These are phyloP conservation scores for Zygotorulaspora danielsina DNA, from an alignment of 805 yeast species.

Conservation along the genomic window DNA sequence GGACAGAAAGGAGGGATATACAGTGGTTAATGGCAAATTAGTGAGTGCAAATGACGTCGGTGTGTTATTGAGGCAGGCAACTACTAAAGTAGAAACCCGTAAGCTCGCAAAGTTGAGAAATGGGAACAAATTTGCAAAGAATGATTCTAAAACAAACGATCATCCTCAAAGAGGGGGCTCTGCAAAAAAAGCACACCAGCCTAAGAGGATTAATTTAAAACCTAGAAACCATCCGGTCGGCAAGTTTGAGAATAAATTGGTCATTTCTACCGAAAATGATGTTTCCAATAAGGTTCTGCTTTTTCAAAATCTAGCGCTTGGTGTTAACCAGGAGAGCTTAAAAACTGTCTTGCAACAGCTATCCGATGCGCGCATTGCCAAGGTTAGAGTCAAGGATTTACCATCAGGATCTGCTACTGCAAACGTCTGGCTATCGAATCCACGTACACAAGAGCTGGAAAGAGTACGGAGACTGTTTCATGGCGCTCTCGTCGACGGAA, in stretches of 20 bases:
- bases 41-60: slow-evolving; percentile 29
- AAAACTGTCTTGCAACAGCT: slow-evolving; percentile 23
- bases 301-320: slow-evolving; percentile 27
- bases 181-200: neutral
- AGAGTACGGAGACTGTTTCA: slow-evolving; percentile 36
- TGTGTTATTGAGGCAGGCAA: slow-evolving; percentile 20
- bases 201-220: neutral
- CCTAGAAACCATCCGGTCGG: neutral
- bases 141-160: neutral
- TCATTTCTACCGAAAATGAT: slow-evolving; percentile 22
- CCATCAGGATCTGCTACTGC: slow-evolving; percentile 41
- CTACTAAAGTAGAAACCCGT: slow-evolving; percentile 10
- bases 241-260: slow-evolving; percentile 14
- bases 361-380: slow-evolving; percentile 19
- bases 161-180: neutral
- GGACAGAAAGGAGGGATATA: slow-evolving; percentile 16
- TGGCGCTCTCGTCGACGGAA: slow-evolving; percentile 47
- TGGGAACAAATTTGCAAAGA: neutral
- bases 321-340: slow-evolving; percentile 27
- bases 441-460: slow-evolving; percentile 26
- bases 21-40: slow-evolving; percentile 29
- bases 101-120: slow-evolving; percentile 4
- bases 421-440: slow-evolving; percentile 34
- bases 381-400: slow-evolving; percentile 34
- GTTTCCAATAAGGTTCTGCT: slow-evolving; percentile 17